Conservation (phyloP, 129 eudicot genomes). For the Mikania micrantha region DNA sequence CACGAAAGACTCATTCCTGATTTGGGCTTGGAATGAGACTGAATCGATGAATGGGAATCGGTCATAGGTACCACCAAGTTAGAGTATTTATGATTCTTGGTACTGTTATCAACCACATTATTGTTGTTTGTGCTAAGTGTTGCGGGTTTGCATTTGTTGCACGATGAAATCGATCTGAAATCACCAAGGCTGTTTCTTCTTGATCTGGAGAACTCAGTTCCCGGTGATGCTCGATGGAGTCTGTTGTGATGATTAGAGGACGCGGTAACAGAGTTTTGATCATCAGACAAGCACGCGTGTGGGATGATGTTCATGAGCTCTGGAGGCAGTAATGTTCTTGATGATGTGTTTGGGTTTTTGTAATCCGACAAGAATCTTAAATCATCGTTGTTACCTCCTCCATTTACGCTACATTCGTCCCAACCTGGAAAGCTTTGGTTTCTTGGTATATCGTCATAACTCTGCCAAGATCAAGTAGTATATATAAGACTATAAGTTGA, state of each 20-base stretch:
- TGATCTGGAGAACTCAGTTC: conserved; percentile 41
- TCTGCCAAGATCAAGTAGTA: conserved; percentile 36
- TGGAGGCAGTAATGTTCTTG: conserved; percentile 52
- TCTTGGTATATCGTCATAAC: conserved; percentile 79
- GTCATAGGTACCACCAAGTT: conserved; percentile 65
- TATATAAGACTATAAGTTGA: background rate
- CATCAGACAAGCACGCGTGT: conserved; percentile 51
- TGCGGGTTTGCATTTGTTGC: conserved; percentile 75
- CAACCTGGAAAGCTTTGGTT: conserved; percentile 44
- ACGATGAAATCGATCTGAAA: conserved; percentile 54
- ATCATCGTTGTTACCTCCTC: conserved; percentile 42
- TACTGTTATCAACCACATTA: background rate
- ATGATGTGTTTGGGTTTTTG: conserved; percentile 43
- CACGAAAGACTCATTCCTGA: conserved; percentile 68
- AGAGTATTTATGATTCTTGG: conserved; percentile 39
- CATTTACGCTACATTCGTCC: conserved; percentile 50
- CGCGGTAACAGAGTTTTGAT: conserved; percentile 47
- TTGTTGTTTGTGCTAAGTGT: conserved; percentile 16
- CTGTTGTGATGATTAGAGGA: background rate
- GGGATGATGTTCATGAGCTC: conserved; percentile 35
- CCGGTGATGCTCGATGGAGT: conserved; percentile 40
- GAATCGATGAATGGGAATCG: conserved; percentile 55
- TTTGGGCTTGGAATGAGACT: conserved; percentile 38
- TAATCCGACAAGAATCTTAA: conserved; percentile 36
- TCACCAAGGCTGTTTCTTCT: conserved; percentile 77